Conservation (phyloP, 306 rosid genomes). For the Malus orientalis region DNA sequence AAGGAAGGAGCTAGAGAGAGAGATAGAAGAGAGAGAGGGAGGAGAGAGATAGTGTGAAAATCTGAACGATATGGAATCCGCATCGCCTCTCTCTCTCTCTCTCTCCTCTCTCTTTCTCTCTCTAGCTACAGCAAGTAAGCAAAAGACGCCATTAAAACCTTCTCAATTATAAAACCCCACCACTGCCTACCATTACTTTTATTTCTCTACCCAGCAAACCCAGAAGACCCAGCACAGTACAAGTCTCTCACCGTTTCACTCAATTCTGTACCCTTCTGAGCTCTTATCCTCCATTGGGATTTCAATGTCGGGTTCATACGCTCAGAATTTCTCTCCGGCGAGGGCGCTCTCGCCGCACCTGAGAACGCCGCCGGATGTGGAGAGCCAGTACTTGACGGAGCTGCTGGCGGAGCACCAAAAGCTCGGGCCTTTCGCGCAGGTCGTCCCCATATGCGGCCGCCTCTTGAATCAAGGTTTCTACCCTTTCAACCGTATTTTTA, state of each 20-base stretch:
- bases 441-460: slow-evolving; percentile 83
- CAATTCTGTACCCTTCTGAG: not conserved
- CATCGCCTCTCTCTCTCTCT: not conserved
- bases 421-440: slow-evolving; percentile 89
- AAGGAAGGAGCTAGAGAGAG: not conserved
- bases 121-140: not conserved
- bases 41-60: not conserved
- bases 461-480: slow-evolving; percentile 83
- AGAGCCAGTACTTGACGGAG: slow-evolving; percentile 89
- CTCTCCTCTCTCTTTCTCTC: not conserved
- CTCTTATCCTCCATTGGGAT: not conserved
- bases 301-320: slow-evolving; percentile 76
- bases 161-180: slow-evolving; percentile 3
- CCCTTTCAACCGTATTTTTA: not conserved
- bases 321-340: slow-evolving; percentile 77
- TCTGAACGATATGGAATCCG: not conserved
- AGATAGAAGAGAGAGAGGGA: not conserved
- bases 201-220: not conserved
- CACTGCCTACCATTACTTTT: not conserved
- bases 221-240: not conserved
- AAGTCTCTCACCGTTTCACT: not conserved
- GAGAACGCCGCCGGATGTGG: slow-evolving; percentile 66
- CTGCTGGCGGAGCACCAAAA: slow-evolving; percentile 87
- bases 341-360: slow-evolving; percentile 91
- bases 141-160: slow-evolving; percentile 5